Evolutionary conservation across 2,329 filamentous ascomycete genomes (phyloP), one percentile per base, ranked within the genome.

Genomic region (Aspergillus clavatus): DNA sequence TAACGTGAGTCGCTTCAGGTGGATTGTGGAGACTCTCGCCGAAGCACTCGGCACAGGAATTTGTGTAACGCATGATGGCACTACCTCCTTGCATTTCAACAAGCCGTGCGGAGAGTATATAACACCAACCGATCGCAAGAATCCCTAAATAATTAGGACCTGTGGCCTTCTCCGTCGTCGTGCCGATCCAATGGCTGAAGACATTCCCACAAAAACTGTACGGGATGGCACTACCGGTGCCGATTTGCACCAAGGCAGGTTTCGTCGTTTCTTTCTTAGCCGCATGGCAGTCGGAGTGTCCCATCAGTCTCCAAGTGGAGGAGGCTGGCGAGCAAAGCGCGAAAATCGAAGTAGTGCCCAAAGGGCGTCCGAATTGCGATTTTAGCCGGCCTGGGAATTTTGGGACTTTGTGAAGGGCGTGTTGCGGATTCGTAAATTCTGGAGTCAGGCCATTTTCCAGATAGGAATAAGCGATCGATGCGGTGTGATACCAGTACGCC

Each of bases 51-150:
- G 38, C 39, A 10, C 18, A 2, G 6, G 40, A 50, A 7, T 19
- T 19, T 23, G 46, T 47, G 31, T 55, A 55, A 12, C 28, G 23
- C 48, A 55, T 50, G 8, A 6, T 21, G 35, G 43, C 44, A 27
- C 28, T 35, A 10, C 27, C 27, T 12, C 48, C 48, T 37, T 43
- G 46, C 1, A 51, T 43, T 38, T 53, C 48, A 40, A 55, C 28
- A 3, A 55, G 41, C n/a, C 26, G 38, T 5, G 53, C 46, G 23
- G 46, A 53, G 18, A 55, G 45, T 22, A 51, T 29, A 16, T 55
- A 55, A 18, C 46, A 51, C 43, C 50, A 55, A 7, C 48, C 48
- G 23, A 51, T 10, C 14, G 46, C 26, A 19, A 53, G 52, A 1
- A 55, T 43, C 1, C 33, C 45, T 4, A 53, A n/a, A 38, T 47